Base-by-base conservation (phyloP, 1,284 basidiomycete genomes). In the Somion occarium region DNA sequence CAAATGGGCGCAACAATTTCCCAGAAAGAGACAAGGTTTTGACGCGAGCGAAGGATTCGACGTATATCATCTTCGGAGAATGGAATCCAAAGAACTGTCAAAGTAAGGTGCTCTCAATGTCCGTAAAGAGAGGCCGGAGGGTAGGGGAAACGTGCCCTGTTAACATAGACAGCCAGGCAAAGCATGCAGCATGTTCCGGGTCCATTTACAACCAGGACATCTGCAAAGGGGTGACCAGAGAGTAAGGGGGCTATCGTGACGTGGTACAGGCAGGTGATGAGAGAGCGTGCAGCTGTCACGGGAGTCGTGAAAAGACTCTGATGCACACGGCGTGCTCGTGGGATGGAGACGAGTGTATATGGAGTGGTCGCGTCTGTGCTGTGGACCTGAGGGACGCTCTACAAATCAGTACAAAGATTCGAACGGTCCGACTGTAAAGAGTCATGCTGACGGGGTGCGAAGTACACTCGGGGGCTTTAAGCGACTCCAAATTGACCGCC, bases 21-120 rank as follows among this genome's bases (percentile, higher is more conserved):
- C 86, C 96, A 20, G 93, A 93, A 15, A 98, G 74, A 12, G 92
- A 96, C 18, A 98, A 74, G 0, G 79, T 78, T 25, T 72, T 75
- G 4, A 98, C 93, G 13, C 97, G 84, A 4, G 97, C 94, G 64
- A 97, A 97, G 0, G 93, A 95, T 68, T 99, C 97, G 41, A 98
- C 75, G 66, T 98, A 99, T 50, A 99, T 80, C 24, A 93, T 67
- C 42, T 73, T 76, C 1, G 96, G 91, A 2, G 86, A 79, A 15
- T 74, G 71, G 11, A 93, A 66, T 5, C 87, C 89, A 24, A 96
- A 61, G 53, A 96, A 73, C 93, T 96, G 64, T 27, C 44, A 46
- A 37, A 41, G 5, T 43, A 46, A 37, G 39, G 3, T 39, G 2
- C 7, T 59, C 22, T 53, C 52, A 48, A 43, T 43, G 15, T 20